Evolutionary conservation across 2,329 filamentous ascomycete genomes (phyloP).

Genomic region (Colletotrichum gigasporum): DNA sequence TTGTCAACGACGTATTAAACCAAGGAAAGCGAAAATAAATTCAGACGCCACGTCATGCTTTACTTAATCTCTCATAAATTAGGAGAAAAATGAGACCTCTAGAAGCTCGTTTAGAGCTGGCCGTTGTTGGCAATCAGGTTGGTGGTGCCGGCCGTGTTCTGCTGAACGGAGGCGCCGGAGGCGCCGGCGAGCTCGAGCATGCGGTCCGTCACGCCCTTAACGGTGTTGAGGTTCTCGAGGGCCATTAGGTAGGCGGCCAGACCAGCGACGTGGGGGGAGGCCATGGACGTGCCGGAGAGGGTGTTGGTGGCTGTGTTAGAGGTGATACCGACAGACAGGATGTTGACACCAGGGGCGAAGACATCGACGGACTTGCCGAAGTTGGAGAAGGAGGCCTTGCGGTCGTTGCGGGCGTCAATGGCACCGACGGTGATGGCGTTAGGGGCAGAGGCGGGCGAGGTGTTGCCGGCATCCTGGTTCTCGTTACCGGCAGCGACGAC

Average conservation of each 20-base stretch:
- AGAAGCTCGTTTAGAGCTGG: conserved; percentile 35
- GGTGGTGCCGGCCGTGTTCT: conserved; percentile 57
- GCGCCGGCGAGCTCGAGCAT: conserved; percentile 63
- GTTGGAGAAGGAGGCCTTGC: conserved; percentile 65
- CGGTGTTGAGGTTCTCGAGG: conserved; percentile 58
- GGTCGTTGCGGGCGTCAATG: conserved; percentile 60
- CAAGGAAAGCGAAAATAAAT: conserved; percentile 4
- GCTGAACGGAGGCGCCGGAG: conserved; percentile 53
- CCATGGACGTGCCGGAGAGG: conserved; percentile 70
- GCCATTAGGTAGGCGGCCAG: conserved; percentile 74
- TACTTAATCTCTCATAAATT: neutral
- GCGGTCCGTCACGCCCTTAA: conserved; percentile 53
- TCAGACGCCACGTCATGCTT: conserved; percentile 15
- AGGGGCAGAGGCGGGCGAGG: conserved; percentile 64
- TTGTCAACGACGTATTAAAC: conserved; percentile 18
- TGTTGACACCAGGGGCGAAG: conserved; percentile 64
- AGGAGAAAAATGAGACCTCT: neutral
- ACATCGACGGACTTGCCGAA: conserved; percentile 63
- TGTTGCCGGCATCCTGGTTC: conserved; percentile 58
- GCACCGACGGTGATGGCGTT: conserved; percentile 69
- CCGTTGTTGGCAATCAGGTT: conserved; percentile 67
- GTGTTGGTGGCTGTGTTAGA: conserved; percentile 53
- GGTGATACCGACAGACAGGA: conserved; percentile 63
- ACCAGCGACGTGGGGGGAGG: conserved; percentile 73
- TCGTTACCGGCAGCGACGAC: conserved; percentile 71